Base-by-base conservation (phyloP, 768 basidiomycete species). In the Lentinula aciculospora region DNA sequence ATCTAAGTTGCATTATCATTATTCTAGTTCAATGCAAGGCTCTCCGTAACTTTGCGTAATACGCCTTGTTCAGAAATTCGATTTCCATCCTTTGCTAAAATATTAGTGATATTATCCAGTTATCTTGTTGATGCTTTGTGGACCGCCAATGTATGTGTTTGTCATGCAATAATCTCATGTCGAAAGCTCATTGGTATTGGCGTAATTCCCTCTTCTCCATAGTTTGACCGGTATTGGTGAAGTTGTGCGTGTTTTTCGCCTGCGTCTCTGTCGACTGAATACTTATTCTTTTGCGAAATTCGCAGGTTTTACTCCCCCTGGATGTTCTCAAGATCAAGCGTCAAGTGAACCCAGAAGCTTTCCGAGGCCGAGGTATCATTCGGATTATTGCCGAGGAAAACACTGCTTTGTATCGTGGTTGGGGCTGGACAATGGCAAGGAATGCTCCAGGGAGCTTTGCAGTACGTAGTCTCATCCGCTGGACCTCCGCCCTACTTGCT, bases 311-410 rank as follows among this genome's bases (percentile, higher is more conserved):
- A n/a, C 84, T 99, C 34, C 96, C 96, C 2, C 81, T 98, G 4
- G 96, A 99, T 68, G 95, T 85, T 23, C 85, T 99, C 69, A 99
- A 99, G 75, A 98, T 99, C 73, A 98, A 97, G 77, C 88, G 94
- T 53, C 96, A 99, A 76, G 92, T 90, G 57, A 99, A 99, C 75
- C 96, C 96, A 1, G 97, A 98, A 66, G 96, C 96, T 1, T 94
- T 99, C 84, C 89, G 92, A 34, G 94, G 94, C 36, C 91, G 96
- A 25, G 94, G 94, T 19, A 80, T 94, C 63, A 61, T 97, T 56
- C 88, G 89, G 55, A 93, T 99, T 64, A 83, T 99, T 71, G 71
- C 84, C 68, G 95, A 99, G 64, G 96, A 98, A 69, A 93, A 94
- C 57, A 83, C 89, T 8, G 82, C 89, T 1, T 81, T 99, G 34